A percentile compares a stretch with the other conserved stretches of the same genome.
Conservation (phyloP, 164 flowering plant genomes). For the Paratinospora sagittata region DNA sequence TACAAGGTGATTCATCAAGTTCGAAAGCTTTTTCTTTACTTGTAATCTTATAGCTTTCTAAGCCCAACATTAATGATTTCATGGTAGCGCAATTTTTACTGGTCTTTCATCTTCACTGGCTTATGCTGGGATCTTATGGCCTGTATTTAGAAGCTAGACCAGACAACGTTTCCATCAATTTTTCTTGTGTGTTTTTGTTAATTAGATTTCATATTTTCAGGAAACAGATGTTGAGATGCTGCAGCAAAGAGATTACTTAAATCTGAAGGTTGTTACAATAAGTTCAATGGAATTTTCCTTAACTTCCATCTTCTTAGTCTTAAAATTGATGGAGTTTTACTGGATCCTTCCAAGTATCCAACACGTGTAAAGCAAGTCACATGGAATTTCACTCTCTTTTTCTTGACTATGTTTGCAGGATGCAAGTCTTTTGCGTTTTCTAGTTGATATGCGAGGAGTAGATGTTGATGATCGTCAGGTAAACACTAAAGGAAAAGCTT, state of each 20-base stretch:
- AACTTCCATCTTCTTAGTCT: conserved; percentile 3
- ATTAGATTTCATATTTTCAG: conserved; percentile 26
- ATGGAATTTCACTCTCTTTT: conserved; percentile 16
- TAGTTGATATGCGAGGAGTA: conserved; percentile 95
- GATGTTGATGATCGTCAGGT: conserved; percentile 96
- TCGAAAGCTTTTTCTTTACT: no score
- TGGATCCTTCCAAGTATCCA: background rate
- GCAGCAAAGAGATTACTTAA: conserved; percentile 84
- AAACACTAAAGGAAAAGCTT: conserved; percentile 4
- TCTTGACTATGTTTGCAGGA: conserved; percentile 51
- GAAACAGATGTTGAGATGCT: conserved; percentile 93
- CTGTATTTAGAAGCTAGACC: background rate
- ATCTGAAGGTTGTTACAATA: conserved; percentile 54
- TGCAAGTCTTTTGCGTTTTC: conserved; percentile 90
- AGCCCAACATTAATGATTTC: no score
- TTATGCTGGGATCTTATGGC: no score
- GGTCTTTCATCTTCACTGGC: no score
- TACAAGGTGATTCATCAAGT: no score
- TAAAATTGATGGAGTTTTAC: background rate
- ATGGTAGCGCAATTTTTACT: no score
- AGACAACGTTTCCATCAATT: background rate
- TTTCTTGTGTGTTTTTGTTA: background rate
- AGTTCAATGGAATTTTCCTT: background rate
- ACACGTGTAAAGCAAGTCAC: conserved; percentile 5
- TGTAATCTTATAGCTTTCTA: no score